A percentile compares a stretch with the other conserved stretches of the same genome.
Evolutionary conservation across 805 yeast species (phyloP).

Genomic region (Kodamaea kaohsiungensis): DNA sequence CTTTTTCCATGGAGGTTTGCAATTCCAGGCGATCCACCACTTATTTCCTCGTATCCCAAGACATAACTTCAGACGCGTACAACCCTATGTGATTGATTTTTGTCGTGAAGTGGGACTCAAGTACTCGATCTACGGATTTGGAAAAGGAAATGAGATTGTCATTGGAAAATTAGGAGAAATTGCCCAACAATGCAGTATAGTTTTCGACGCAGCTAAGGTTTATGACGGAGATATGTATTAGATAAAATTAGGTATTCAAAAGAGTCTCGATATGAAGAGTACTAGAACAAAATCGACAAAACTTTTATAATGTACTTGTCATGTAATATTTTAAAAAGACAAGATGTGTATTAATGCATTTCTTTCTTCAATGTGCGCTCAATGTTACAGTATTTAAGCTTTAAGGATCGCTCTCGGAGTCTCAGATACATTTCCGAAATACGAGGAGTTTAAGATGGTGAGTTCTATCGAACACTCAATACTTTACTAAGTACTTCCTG

Average conservation of each 20-base stretch:
- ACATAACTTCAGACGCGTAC: conserved; percentile 78
- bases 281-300: too few relatives aligned
- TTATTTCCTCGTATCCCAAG: conserved; percentile 87
- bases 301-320: neutral
- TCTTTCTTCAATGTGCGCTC: too few relatives aligned
- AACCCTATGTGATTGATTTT: conserved; percentile 68
- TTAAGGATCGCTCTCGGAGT: too few relatives aligned
- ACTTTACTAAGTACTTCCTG: too few relatives aligned
- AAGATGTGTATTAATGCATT: neutral
- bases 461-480: too few relatives aligned
- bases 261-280: too few relatives aligned
- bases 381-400: too few relatives aligned
- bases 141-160: conserved; percentile 72
- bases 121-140: conserved; percentile 84
- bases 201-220: conserved; percentile 69
- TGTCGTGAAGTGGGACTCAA: conserved; percentile 75
- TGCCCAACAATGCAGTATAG: conserved; percentile 74
- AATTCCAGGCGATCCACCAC: conserved; percentile 89
- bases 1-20: conserved; percentile 88
- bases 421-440: neutral
- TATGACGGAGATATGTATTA: conserved; percentile 54
- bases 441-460: too few relatives aligned
- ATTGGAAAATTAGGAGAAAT: conserved; percentile 69
- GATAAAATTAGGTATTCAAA: neutral
- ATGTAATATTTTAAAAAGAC: too few relatives aligned